Base-by-base conservation (phyloP, 352 stramenopile genomes). In the Pythium sp. region DNA sequence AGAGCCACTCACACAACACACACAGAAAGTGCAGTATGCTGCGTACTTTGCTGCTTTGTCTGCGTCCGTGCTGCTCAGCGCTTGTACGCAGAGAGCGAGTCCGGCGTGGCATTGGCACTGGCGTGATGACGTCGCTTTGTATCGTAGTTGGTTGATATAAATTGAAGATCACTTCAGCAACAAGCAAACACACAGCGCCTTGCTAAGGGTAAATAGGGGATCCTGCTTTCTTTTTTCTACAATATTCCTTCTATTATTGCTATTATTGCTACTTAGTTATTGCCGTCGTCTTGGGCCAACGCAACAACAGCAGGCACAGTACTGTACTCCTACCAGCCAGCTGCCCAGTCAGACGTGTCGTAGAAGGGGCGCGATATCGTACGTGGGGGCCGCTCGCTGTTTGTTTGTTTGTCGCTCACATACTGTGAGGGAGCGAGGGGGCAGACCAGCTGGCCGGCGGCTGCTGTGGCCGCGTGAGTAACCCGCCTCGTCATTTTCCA, bases 401-500 rank as follows among this genome's bases (percentile, higher is more conserved):
- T 43, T 43, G 36, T 43, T 43, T 43, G 36, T 15, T 43, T 43
- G 36, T 15, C 36, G 36, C 11, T 43, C 11, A 43, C 36, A 43
- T 11, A 43, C 36, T 43, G 36, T 43, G 36, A n/a, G 34, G 34
- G 34, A 41, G 34, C 34, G 36, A 47, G 14, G 5, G 15, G 15
- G 14, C 38, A 47, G 14, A n/a, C 41, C 12, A 47, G 41, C 41
- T 47, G 41, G 41, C 6, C 41, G 41, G 15, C 41, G 5, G 41
- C 41, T n/a, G 41, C 36, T 15, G 30, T 7, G 30, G 41, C 15
- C 41, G 15, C 14, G 59, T 65, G 41, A 56, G 59, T 65, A 65
- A 65, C 59, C 46, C 26, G 43, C 41, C 41, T 65, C 58, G 58
- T 38, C 59, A 65, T 65, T 65, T 57, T 38, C 24, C 43, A 65